Percentiles rank a stretch among this genome's conserved stretches.
Conservation (phyloP, 139 green algal genomes). For the Chlamydomonas asymmetrica region DNA sequence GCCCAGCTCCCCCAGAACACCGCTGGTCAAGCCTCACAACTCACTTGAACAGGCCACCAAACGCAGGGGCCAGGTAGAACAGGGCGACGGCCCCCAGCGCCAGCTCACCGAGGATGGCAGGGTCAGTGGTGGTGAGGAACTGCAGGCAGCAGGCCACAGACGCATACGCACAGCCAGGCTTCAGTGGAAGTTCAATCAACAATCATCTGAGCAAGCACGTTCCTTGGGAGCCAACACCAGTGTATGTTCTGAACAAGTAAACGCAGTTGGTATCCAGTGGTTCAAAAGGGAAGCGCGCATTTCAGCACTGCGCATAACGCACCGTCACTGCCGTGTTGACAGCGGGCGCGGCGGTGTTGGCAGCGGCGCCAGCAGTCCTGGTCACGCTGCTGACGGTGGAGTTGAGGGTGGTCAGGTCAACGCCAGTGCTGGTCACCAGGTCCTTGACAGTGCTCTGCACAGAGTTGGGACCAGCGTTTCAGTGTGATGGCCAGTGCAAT, state of each 20-base stretch:
- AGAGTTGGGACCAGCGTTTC: too few relatives aligned
- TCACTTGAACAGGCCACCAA: conserved; percentile 42
- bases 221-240: too few relatives aligned
- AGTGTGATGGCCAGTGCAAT: too few relatives aligned
- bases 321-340: conserved; percentile 38
- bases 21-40: not conserved
- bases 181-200: too few relatives aligned
- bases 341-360: conserved; percentile 53
- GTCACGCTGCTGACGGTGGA: conserved; percentile 28
- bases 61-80: conserved; percentile 37
- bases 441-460: conserved; percentile 24
- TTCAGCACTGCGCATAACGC: not conserved
- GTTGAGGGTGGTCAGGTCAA: conserved; percentile 42
- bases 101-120: conserved; percentile 68
- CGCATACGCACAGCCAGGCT: too few relatives aligned
- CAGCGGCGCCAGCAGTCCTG: conserved; percentile 41
- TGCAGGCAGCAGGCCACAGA: conserved; percentile 10
- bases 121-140: conserved; percentile 59
- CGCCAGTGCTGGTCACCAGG: conserved; percentile 33
- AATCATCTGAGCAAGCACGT: too few relatives aligned
- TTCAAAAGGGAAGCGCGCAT: too few relatives aligned
- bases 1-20: too few relatives aligned
- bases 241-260: too few relatives aligned
- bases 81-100: conserved; percentile 42
- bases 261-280: conserved; percentile 5